Percentiles rank a stretch among this genome's conserved stretches.
Evolutionary conservation across 2,329 filamentous ascomycete genomes (phyloP).

Genomic region (Pseudogymnoascus sp.): DNA sequence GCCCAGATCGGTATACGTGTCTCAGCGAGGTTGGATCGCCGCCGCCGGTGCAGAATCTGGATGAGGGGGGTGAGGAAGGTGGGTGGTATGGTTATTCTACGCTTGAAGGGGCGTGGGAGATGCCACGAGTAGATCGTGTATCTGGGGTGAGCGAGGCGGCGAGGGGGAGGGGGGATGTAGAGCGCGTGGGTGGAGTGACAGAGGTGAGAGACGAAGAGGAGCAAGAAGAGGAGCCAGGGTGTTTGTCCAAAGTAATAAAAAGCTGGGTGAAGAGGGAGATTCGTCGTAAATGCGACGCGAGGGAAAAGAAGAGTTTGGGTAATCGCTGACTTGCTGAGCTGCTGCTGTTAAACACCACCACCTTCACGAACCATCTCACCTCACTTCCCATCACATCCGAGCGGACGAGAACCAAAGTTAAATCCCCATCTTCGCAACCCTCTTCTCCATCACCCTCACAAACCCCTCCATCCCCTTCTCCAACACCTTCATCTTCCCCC

Average conservation of each 20-base stretch:
- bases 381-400: background rate
- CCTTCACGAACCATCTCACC: background rate
- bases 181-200: background rate
- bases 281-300: background rate
- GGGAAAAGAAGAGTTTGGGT: background rate
- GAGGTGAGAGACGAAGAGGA: background rate
- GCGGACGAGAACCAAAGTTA: background rate
- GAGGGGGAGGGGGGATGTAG: background rate
- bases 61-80: too few relatives aligned
- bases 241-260: background rate
- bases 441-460: conserved; percentile 54
- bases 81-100: background rate
- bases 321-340: background rate
- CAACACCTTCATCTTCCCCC: conserved; percentile 48
- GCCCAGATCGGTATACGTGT: too few relatives aligned
- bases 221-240: background rate
- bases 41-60: background rate
- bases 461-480: conserved; percentile 58
- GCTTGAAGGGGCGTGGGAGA: background rate
- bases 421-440: conserved; percentile 40
- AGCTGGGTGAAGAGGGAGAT: background rate
- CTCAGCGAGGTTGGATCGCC: background rate
- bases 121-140: background rate
- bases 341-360: background rate
- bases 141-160: background rate